Conservation (phyloP, 352 stramenopile genomes). For the Phytopythium montanum region DNA sequence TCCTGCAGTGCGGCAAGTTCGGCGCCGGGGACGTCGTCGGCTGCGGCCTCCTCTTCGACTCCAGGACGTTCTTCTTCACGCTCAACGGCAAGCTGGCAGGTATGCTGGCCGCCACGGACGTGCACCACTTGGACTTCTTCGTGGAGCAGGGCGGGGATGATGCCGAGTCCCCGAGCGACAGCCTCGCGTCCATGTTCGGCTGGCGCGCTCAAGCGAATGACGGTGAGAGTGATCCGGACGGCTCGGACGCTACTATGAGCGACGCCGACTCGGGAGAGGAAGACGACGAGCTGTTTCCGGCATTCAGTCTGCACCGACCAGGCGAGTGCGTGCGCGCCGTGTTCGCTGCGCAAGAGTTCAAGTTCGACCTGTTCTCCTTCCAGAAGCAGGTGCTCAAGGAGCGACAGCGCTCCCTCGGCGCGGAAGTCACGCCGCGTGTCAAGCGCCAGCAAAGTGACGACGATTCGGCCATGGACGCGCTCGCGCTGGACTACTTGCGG, state of each 20-base stretch:
- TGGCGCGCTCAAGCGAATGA: not conserved
- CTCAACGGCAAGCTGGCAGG: constrained; percentile 51
- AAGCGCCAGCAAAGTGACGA: constrained; percentile 18
- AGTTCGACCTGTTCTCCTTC: constrained; percentile 47
- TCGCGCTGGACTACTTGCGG: constrained; percentile 40
- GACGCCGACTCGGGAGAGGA: not conserved
- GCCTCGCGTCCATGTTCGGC: not conserved
- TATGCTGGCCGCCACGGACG: constrained; percentile 39
- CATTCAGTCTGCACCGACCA: constrained; percentile 40
- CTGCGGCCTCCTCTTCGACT: constrained; percentile 52
- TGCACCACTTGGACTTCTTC: constrained; percentile 47
- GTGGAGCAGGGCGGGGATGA: constrained; percentile 11
- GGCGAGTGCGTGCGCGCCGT: constrained; percentile 39
- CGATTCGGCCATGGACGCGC: constrained; percentile 25
- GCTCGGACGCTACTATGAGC: constrained; percentile 11
- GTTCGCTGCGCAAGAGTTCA: constrained; percentile 23
- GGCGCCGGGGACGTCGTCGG: constrained; percentile 53
- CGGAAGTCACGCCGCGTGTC: not conserved
- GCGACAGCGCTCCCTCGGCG: constrained; percentile 29
- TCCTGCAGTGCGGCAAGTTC: constrained; percentile 48
- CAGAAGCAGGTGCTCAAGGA: constrained; percentile 42
- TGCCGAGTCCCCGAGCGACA: not conserved
- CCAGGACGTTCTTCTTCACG: constrained; percentile 72
- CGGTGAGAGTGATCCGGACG: constrained; percentile 4
- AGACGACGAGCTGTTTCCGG: constrained; percentile 27